phyloP scores from a whole-genome alignment of 805 yeast genomes.

The Saturnispora ahearnii region DNA sequence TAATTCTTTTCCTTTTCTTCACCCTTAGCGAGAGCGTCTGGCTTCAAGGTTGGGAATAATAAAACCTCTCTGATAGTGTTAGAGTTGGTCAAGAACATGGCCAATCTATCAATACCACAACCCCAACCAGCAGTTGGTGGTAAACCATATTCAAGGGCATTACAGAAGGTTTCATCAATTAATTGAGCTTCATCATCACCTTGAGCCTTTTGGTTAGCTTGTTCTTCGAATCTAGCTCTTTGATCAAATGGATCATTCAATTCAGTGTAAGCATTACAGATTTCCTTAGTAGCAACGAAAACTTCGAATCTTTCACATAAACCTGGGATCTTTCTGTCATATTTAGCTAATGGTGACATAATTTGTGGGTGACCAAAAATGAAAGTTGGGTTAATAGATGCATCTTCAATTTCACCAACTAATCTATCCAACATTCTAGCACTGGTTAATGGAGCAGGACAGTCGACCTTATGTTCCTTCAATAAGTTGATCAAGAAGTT shows the following conservation, averaged over 20 bases:
- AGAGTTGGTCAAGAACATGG: constrained; percentile 96
- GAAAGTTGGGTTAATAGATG: constrained; percentile 93
- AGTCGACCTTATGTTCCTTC: constrained; percentile 72
- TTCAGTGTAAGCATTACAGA: constrained; percentile 97
- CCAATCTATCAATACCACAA: constrained; percentile 95
- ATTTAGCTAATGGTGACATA: constrained; percentile 99
- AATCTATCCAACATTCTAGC: constrained; percentile 98
- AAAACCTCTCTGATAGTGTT: constrained; percentile 96
- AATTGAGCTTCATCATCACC: constrained; percentile 99
- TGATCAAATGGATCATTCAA: constrained; percentile 98
- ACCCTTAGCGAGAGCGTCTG: constrained; percentile 49
- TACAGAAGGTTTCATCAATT: constrained; percentile 93
- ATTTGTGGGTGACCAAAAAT: constrained; percentile 98
- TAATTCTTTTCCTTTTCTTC: constrained; percentile 22
- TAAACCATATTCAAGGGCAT: constrained; percentile 94
- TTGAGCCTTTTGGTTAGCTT: constrained; percentile 95
- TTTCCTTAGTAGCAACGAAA: constrained; percentile 96
- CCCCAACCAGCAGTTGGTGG: constrained; percentile 99
- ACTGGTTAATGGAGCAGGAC: constrained; percentile 85
- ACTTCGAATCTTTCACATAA: constrained; percentile 98
- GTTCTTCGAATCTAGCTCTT: constrained; percentile 96
- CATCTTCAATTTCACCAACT: constrained; percentile 93
- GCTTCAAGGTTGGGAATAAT: constrained; percentile 97
- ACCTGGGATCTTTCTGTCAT: constrained; percentile 86
- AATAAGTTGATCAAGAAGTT: constrained; percentile 76